A percentile compares a stretch with the other conserved stretches of the same genome.
phyloP scores from a whole-genome alignment of 352 stramenopile species.

The Globisporangium nunn region DNA sequence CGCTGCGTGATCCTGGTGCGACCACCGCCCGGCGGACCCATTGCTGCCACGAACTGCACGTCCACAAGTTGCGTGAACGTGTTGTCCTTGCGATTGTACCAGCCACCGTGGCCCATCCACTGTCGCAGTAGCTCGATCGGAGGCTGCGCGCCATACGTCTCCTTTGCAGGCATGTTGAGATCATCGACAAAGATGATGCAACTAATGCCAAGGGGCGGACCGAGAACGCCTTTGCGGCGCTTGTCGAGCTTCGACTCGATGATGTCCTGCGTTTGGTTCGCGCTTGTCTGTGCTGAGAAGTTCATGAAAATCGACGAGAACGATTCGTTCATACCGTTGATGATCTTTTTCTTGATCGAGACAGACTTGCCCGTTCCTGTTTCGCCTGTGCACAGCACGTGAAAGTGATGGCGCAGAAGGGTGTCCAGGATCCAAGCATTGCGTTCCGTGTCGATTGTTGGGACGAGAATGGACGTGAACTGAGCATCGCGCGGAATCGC shows the following conservation, averaged over 20 bases:
- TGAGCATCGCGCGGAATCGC: conserved; percentile 64
- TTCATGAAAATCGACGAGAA: conserved; percentile 91
- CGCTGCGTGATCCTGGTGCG: conserved; percentile 90
- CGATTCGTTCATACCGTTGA: conserved; percentile 65
- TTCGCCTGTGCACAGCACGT: conserved; percentile 89
- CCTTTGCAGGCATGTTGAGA: conserved; percentile 93
- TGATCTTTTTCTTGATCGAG: conserved; percentile 90
- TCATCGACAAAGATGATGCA: conserved; percentile 93
- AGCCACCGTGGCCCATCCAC: conserved; percentile 92
- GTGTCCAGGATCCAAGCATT: conserved; percentile 90
- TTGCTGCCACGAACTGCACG: conserved; percentile 90
- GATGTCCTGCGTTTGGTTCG: conserved; percentile 92
- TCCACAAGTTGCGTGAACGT: conserved; percentile 90
- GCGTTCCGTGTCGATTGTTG: conserved; percentile 90
- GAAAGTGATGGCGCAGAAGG: conserved; percentile 81
- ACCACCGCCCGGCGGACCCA: conserved; percentile 89
- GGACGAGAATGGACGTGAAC: conserved; percentile 89
- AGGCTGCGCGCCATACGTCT: conserved; percentile 91
- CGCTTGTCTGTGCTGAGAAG: conserved; percentile 90
- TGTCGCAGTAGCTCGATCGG: conserved; percentile 91
- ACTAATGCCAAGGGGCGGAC: conserved; percentile 84
- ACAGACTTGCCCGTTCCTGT: conserved; percentile 93
- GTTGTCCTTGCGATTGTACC: conserved; percentile 93
- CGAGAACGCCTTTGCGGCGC: conserved; percentile 88
- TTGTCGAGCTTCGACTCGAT: conserved; percentile 94